Evolutionary conservation across 2,329 filamentous ascomycete species (phyloP).

Genomic region (Alternaria postmessia): DNA sequence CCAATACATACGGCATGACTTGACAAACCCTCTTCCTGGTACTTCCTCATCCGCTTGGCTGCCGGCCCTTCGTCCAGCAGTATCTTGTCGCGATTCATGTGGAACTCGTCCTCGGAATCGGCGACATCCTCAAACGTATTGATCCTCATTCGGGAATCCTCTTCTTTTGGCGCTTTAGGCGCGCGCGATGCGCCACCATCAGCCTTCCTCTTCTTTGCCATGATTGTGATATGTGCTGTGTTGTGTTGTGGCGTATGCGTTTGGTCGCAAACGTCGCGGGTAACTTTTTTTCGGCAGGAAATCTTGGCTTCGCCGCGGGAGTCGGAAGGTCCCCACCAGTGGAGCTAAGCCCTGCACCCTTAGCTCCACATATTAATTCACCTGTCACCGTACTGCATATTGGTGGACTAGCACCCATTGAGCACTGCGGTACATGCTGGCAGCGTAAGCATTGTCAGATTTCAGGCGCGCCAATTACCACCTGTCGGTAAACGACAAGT

Average conservation of each 20-base stretch:
- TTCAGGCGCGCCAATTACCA: neutral
- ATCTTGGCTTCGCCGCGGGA: conserved; percentile 40
- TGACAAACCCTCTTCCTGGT: conserved; percentile 68
- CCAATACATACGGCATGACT: neutral
- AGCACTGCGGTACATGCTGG: neutral
- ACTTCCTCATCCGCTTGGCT: conserved; percentile 77
- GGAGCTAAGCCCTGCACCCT: neutral
- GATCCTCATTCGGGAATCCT: conserved; percentile 64
- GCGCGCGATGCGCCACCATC: conserved; percentile 56
- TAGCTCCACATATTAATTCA: conserved; percentile 1
- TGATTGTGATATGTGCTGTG: conserved; percentile 30
- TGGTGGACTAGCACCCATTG: neutral
- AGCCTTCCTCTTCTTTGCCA: conserved; percentile 74
- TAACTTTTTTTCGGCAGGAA: conserved; percentile 37
- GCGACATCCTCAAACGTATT: conserved; percentile 82
- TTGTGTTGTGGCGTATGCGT: conserved; percentile 13
- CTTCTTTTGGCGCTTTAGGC: conserved; percentile 44
- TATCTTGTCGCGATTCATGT: conserved; percentile 84
- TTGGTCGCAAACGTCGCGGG: conserved; percentile 11
- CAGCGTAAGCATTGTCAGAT: conserved; percentile 3
- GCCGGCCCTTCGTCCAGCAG: conserved; percentile 82
- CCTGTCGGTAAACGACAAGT: neutral
- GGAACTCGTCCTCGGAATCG: conserved; percentile 93
- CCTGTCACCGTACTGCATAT: neutral
- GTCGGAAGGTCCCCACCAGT: conserved; percentile 6